phyloP scores from a whole-genome alignment of 2,329 filamentous ascomycete genomes.

The Colletotrichum siamense region DNA sequence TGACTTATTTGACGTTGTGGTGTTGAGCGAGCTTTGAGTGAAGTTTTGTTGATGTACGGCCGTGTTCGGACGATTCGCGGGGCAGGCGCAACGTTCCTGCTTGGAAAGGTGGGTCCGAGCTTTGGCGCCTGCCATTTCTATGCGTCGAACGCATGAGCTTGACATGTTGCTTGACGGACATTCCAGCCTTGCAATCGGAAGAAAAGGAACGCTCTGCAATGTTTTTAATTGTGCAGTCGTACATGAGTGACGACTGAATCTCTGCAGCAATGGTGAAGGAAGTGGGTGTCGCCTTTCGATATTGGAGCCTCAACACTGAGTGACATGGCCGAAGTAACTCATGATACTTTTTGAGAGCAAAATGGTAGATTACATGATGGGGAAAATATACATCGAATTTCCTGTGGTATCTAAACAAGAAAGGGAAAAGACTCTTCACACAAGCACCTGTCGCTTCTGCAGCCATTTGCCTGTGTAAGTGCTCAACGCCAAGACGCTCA shows the following conservation, averaged over 20 bases:
- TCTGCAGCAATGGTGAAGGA: neutral
- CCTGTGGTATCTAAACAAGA: fast-evolving
- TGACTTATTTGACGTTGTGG: neutral
- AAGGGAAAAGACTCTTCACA: neutral
- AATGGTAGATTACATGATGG: neutral
- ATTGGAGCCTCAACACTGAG: neutral
- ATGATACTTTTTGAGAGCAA: neutral
- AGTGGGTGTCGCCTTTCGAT: neutral
- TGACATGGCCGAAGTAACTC: neutral
- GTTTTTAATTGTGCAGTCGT: neutral
- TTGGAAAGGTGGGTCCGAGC: neutral
- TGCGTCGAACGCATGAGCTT: neutral
- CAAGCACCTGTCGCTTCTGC: neutral
- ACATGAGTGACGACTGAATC: neutral
- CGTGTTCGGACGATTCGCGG: neutral
- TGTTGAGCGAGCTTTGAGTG: neutral
- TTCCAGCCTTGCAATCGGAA: neutral
- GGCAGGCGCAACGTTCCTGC: neutral
- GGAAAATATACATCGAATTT: neutral
- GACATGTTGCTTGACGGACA: neutral
- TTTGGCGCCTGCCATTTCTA: neutral
- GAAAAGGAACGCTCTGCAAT: neutral
- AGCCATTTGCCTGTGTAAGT: neutral
- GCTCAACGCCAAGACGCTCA: neutral
- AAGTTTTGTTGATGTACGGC: neutral